Base-by-base conservation (phyloP, 1,139 yeast species). In the Diutina sp. region DNA sequence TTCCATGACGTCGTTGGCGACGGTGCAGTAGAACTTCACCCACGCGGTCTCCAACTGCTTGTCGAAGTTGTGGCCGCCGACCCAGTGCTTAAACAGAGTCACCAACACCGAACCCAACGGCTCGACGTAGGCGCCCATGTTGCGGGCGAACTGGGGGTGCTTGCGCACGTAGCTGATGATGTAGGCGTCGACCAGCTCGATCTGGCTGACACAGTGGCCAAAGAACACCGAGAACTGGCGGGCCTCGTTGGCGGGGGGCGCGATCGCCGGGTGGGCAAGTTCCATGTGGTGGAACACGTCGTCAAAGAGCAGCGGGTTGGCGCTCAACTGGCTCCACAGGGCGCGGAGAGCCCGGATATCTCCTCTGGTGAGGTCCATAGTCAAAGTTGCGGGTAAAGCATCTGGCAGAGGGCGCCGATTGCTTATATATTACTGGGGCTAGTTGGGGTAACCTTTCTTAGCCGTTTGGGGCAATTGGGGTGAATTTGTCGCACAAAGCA, bases 301-400 rank as follows among this genome's bases (percentile, higher is more conserved):
- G 12, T 30, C 44, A 28, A 50, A 50, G 21, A 50, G 32, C n/a
- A 3, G 28, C 12, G 53, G 11, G n/a, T 50, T 32, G 41, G 16
- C 16, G 6, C n/a, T 16, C 44, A 50, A 50, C n/a, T 32, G 53
- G n/a, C 25, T n/a, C 53, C 53, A 50, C 53, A 50, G 53, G 12
- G 45, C 18, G 9, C 44, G 41, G 41, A 50, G 53, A 28, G 53
- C 53, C 14, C 53, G 16, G 18, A 50, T 50, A 32, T 50, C 53
- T 11, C 41, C 53, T 29, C 53, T 38, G 45, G 53, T 32, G 11
- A 50, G 32, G 12, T 50, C 53, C 53, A 50, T 50, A 44, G 25
- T 44, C 16, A 32, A 6, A 8, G 41, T 6, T 50, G 32, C 14
- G 38, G 35, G 21, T 30, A 29, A 28, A 11, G 11, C 25, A 44